These are phyloP conservation scores for Chamaenerion angustifolium DNA, from an alignment of 345 rosid species.

Conservation along the genomic window DNA sequence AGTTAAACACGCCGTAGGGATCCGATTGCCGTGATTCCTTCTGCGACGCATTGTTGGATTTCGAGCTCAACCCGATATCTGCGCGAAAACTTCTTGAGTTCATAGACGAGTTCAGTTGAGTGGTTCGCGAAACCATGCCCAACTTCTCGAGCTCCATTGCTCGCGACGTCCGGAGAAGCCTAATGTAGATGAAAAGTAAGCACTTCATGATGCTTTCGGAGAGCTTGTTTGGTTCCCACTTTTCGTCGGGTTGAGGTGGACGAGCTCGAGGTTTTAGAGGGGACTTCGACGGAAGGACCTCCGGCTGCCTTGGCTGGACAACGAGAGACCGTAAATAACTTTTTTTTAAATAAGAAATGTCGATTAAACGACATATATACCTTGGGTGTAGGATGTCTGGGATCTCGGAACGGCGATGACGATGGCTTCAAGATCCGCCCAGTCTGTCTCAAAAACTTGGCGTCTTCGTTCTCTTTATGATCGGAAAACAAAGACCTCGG, in stretches of 20 bases:
- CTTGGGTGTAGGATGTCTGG: constrained; percentile 53
- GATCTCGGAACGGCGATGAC: constrained; percentile 59
- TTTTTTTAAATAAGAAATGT: too few species aligned
- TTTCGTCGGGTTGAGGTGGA: constrained; percentile 21
- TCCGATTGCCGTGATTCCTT: constrained; percentile 80
- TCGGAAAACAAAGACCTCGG: constrained; percentile 14
- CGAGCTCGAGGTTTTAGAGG: constrained; percentile 44
- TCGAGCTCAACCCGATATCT: constrained; percentile 34
- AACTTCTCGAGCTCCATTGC: constrained; percentile 68
- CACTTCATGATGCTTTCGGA: constrained; percentile 82
- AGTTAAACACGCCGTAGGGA: constrained; percentile 65
- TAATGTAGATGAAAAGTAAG: constrained; percentile 56
- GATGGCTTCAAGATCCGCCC: constrained; percentile 31
- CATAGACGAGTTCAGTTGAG: constrained; percentile 24
- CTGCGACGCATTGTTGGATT: constrained; percentile 26
- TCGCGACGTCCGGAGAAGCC: constrained; percentile 75
- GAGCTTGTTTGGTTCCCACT: constrained; percentile 70
- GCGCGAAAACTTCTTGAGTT: constrained; percentile 67
- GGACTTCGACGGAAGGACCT: constrained; percentile 27
- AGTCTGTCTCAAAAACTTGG: constrained; percentile 22
- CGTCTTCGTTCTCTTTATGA: constrained; percentile 32
- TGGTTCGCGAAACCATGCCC: constrained; percentile 51
- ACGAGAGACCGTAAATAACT: too few species aligned
- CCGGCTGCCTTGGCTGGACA: constrained; percentile 47
- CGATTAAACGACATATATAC: constrained; percentile 13